phyloP scores from a whole-genome alignment of 2,329 filamentous ascomycete species.

The Beauveria australis region DNA sequence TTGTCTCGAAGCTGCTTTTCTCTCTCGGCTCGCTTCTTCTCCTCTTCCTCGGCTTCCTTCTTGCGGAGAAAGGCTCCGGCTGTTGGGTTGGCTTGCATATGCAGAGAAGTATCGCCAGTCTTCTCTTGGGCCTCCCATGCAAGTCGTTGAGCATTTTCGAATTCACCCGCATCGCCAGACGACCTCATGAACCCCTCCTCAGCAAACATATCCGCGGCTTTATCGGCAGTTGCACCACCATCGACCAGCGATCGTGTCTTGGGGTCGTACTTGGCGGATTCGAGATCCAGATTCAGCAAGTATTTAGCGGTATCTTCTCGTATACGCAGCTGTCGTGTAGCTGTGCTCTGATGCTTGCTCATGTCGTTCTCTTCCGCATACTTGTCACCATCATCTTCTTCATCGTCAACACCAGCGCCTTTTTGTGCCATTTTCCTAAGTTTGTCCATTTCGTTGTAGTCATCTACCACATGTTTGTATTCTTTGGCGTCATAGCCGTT shows the following conservation, averaged over 20 bases:
- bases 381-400: slow-evolving; percentile 54
- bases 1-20: slow-evolving; percentile 68
- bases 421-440: slow-evolving; percentile 51
- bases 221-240: slow-evolving; percentile 70
- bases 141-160: slow-evolving; percentile 80
- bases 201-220: slow-evolving; percentile 73
- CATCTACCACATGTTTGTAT: slow-evolving; percentile 78
- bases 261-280: slow-evolving; percentile 95
- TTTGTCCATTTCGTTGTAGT: slow-evolving; percentile 79
- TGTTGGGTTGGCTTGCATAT: slow-evolving; percentile 94
- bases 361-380: slow-evolving; percentile 97
- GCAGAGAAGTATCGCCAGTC: slow-evolving; percentile 67
- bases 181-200: slow-evolving; percentile 88
- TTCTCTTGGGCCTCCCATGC: slow-evolving; percentile 94
- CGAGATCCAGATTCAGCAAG: slow-evolving; percentile 84
- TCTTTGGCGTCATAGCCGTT: slow-evolving; percentile 92
- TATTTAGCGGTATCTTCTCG: slow-evolving; percentile 98
- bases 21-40: slow-evolving; percentile 58
- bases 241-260: slow-evolving; percentile 91
- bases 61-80: slow-evolving; percentile 79
- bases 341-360: slow-evolving; percentile 85
- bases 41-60: slow-evolving; percentile 67
- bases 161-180: slow-evolving; percentile 86
- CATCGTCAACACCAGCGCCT: slow-evolving; percentile 38
- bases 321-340: slow-evolving; percentile 81